phyloP scores from a whole-genome alignment of 352 stramenopile species.

The Thalassiosira ordinaria region DNA sequence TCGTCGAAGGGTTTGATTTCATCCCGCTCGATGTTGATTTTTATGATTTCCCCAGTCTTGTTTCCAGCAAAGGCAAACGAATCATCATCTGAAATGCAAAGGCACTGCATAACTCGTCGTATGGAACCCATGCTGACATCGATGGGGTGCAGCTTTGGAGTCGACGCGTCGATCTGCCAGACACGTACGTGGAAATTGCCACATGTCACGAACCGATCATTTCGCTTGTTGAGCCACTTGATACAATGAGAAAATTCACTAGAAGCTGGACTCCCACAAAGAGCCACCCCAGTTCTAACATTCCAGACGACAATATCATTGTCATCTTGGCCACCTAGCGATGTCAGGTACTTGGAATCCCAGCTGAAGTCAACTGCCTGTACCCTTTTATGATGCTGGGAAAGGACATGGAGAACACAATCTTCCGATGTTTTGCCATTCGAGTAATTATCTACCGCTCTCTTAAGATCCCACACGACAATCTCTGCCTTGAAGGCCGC shows the following conservation, averaged over 20 bases:
- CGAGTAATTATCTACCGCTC: conserved; percentile 84
- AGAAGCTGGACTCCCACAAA: conserved; percentile 93
- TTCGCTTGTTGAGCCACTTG: conserved; percentile 90
- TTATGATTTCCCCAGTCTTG: conserved; percentile 94
- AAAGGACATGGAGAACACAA: conserved; percentile 90
- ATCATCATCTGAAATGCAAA: conserved; percentile 92
- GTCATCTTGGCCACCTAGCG: conserved; percentile 94
- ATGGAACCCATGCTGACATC: conserved; percentile 93
- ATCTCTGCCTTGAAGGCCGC: conserved; percentile 93
- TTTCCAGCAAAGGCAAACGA: conserved; percentile 93
- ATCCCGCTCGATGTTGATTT: conserved; percentile 94
- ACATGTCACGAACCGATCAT: conserved; percentile 93
- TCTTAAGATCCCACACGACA: conserved; percentile 93
- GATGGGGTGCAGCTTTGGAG: conserved; percentile 93
- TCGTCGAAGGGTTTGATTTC: conserved; percentile 90
- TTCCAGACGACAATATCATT: conserved; percentile 97
- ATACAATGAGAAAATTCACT: conserved; percentile 89
- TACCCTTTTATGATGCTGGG: conserved; percentile 94
- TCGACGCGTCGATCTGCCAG: conserved; percentile 88
- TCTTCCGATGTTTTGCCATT: conserved; percentile 76
- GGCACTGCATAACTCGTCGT: conserved; percentile 92
- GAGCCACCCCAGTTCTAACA: conserved; percentile 88
- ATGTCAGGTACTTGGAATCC: conserved; percentile 90
- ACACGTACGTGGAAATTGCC: conserved; percentile 94
- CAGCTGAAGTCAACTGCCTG: conserved; percentile 91